Evolutionary conservation across 1,284 basidiomycete genomes (phyloP), one percentile per base, ranked within the genome.

Genomic region (Mrakiaceae sp.): DNA sequence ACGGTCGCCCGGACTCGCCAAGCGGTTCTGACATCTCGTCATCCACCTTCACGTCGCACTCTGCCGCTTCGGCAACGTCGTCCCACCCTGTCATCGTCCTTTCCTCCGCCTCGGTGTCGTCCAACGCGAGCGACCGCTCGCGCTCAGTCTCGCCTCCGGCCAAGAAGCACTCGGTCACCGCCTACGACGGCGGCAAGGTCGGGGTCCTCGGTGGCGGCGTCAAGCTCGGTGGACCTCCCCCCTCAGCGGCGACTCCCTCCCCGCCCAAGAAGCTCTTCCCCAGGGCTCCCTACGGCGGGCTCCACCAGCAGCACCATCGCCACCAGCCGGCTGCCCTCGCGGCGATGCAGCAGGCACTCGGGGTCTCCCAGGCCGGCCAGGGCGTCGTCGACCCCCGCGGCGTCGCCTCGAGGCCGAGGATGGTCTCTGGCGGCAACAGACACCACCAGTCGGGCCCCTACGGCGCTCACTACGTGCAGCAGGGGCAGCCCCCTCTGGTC

Each of bases 171-270:
- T 70, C 72, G 49, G 75, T 77, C 46, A 76, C 75, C 9, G 75
- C 75, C 0, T 78, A 78, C 66, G 77, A 78, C 64, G 75, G 75
- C 55, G 77, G 76, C 14, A 78, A 78, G 64, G 77, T 78, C 43
- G 76, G 74, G 10, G 76, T 77, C 48, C 70, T 78, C 12, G 77
- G 77, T 14, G 77, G 77, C 27, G 76, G 76, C 47, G 75, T 76
- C 64, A 76, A 76, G 67, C 72, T 78, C 10, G 76, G 76, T 55
- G 67, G 65, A 49, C 9, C 9, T 9, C 9, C 9, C 9, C 9
- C 9, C 8, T 8, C 9, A 49, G 48, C 9, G 9, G 48, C 48
- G 14, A 8, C 48, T 49, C 9, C 48, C 14, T 49, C 48, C 14
- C 48, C 48, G 8, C 48, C 9, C 8, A 49, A 49, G 48, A 49